Percentiles rank a stretch among this genome's conserved stretches.
phyloP scores from a whole-genome alignment of 768 basidiomycete genomes.

The Lactarius vividus region DNA sequence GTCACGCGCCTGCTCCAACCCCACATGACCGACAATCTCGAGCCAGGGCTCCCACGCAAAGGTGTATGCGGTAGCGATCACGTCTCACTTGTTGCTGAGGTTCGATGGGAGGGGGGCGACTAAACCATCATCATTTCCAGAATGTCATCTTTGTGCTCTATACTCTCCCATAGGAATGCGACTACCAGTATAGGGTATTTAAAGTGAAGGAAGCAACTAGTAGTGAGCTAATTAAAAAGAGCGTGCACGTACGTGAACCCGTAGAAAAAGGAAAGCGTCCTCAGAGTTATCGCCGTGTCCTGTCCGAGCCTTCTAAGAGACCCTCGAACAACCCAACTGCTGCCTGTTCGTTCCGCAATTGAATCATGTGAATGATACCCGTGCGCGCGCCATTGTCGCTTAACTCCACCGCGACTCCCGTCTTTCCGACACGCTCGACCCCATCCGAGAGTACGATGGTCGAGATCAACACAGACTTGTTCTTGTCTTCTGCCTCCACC shows the following conservation, averaged over 20 bases:
- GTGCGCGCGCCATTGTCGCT: slow-evolving; percentile 90
- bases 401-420: slow-evolving; percentile 94
- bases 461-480: slow-evolving; percentile 79
- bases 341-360: slow-evolving; percentile 83
- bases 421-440: slow-evolving; percentile 98
- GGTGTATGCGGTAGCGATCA: slow-evolving; percentile 87
- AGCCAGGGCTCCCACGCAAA: slow-evolving; percentile 73
- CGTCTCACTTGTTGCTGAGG: slow-evolving; percentile 69
- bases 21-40: slow-evolving; percentile 55
- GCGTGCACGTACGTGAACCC: background rate
- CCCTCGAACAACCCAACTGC: slow-evolving; percentile 84
- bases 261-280: slow-evolving; percentile 8
- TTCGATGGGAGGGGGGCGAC: slow-evolving; percentile 35
- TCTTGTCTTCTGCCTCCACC: slow-evolving; percentile 79
- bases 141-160: slow-evolving; percentile 3
- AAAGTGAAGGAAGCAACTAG: slow-evolving; percentile 12
- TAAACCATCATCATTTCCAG: slow-evolving; percentile 8
- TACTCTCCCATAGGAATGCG: slow-evolving; percentile 7
- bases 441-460: slow-evolving; percentile 96
- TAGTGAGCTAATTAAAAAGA: slow-evolving; percentile 9
- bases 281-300: slow-evolving; percentile 37
- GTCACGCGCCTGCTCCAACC: slow-evolving; percentile 61
- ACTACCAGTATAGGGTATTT: slow-evolving; percentile 22
- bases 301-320: slow-evolving; percentile 83
- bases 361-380: slow-evolving; percentile 96